Evolutionary conservation across 2,329 filamentous ascomycete species (phyloP).

Genomic region (Scedosporium dehoogii): DNA sequence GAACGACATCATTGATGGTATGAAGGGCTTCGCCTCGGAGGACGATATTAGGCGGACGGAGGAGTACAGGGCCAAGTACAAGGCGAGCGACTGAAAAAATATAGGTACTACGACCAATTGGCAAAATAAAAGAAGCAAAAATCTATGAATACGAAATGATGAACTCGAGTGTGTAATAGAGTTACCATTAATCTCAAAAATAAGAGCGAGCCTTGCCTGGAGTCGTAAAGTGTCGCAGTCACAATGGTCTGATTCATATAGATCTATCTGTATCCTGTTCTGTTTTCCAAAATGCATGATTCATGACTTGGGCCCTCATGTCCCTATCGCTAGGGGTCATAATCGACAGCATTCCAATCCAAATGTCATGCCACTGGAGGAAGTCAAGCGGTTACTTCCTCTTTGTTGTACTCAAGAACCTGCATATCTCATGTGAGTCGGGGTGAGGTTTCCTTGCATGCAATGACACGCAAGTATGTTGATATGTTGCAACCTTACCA

Average conservation of each 20-base stretch:
- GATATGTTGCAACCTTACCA: slow-evolving; percentile 44
- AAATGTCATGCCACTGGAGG: too few relatives aligned
- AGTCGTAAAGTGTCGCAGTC: too few relatives aligned
- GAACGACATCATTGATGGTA: slow-evolving; percentile 67
- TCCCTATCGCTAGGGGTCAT: too few relatives aligned
- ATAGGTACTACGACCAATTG: neutral
- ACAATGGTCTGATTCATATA: too few relatives aligned
- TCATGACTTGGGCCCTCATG: too few relatives aligned
- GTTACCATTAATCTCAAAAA: too few relatives aligned
- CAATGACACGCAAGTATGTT: neutral
- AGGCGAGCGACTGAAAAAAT: slow-evolving; percentile 40
- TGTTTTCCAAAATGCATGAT: too few relatives aligned
- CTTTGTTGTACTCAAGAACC: neutral
- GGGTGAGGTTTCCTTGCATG: neutral
- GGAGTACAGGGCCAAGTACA: slow-evolving; percentile 61
- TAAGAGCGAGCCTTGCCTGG: too few relatives aligned
- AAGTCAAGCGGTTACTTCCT: neutral
- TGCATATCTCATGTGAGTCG: neutral
- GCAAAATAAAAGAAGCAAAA: neutral
- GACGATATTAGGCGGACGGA: slow-evolving; percentile 58
- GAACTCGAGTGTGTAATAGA: neutral
- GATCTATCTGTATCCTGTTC: too few relatives aligned
- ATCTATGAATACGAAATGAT: neutral
- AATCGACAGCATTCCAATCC: too few relatives aligned
- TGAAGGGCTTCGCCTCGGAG: slow-evolving; percentile 51